phyloP scores from a whole-genome alignment of 1,284 basidiomycete species.

The Cutaneotrichosporon mucoides region DNA sequence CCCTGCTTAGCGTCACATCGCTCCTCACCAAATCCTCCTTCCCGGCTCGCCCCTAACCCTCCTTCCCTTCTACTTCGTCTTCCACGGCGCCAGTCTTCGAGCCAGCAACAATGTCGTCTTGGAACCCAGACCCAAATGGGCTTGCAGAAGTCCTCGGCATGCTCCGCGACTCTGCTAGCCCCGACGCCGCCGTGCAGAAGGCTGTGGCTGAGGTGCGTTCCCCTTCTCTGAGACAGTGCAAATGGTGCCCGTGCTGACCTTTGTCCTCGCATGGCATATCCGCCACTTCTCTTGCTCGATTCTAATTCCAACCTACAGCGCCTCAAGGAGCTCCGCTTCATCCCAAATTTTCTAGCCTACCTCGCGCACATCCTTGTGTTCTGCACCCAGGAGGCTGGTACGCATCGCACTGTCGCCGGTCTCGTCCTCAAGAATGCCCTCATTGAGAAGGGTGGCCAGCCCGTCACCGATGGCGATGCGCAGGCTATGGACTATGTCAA shows the following conservation, averaged over 20 bases:
- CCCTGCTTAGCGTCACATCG: too few species aligned
- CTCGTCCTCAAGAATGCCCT: slow-evolving; percentile 93
- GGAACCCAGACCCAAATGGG: slow-evolving; percentile 28
- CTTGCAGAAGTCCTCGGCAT: slow-evolving; percentile 48
- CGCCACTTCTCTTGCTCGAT: too few species aligned
- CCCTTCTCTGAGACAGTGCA: background rate
- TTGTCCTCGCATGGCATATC: background rate
- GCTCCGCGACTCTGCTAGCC: slow-evolving; percentile 50
- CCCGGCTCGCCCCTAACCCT: background rate
- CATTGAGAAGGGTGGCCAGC: slow-evolving; percentile 22
- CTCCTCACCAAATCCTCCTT: too few species aligned
- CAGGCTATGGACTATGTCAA: slow-evolving; percentile 72
- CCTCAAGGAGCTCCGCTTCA: slow-evolving; percentile 79
- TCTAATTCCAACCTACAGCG: slow-evolving; percentile 56
- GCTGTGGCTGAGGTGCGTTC: background rate
- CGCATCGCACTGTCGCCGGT: slow-evolving; percentile 90
- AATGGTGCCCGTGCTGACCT: background rate
- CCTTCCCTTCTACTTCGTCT: background rate
- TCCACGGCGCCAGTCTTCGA: background rate
- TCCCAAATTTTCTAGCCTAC: slow-evolving; percentile 94
- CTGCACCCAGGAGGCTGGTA: slow-evolving; percentile 64
- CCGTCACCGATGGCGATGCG: slow-evolving; percentile 28
- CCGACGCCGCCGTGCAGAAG: slow-evolving; percentile 48
- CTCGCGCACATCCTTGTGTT: slow-evolving; percentile 86
- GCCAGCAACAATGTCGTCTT: background rate